Conservation (phyloP, 768 basidiomycete species). For the Suillus plorans region DNA sequence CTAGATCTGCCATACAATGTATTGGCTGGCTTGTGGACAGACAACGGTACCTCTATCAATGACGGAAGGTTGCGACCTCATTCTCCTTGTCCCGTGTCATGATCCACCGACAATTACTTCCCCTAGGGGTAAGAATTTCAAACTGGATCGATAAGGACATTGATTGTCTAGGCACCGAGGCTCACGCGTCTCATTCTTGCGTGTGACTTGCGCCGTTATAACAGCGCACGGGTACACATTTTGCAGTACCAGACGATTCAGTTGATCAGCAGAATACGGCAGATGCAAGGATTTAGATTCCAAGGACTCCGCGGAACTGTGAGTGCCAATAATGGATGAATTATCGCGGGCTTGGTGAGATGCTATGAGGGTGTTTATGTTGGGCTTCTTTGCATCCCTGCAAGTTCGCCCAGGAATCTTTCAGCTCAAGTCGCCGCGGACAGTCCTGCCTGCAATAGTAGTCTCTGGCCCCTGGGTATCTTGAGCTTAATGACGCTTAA, state of each 20-base stretch:
- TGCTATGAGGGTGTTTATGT: not conserved
- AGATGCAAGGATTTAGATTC: not conserved
- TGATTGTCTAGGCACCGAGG: not conserved
- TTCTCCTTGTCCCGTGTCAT: not conserved
- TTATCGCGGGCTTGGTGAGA: not conserved
- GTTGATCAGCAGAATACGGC: conserved; percentile 1
- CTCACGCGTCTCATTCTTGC: not conserved
- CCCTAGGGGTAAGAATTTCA: not conserved
- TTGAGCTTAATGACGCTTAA: not conserved
- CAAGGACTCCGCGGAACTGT: conserved; percentile 1
- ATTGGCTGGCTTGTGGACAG: not conserved
- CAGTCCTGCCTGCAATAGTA: not conserved
- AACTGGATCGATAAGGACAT: not conserved
- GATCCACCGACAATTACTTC: not conserved
- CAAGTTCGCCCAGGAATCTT: not conserved
- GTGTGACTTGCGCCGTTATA: not conserved
- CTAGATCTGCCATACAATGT: not conserved
- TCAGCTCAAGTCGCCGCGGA: not conserved
- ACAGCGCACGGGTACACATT: not conserved
- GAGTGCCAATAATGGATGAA: not conserved
- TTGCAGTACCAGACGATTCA: not conserved
- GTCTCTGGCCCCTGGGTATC: not conserved
- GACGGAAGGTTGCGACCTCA: not conserved
- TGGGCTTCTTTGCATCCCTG: not conserved
- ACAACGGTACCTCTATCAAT: not conserved